These are phyloP conservation scores for Wilhelminamyces savonicus DNA, from an alignment of 805 yeast genomes.

Conservation along the genomic window DNA sequence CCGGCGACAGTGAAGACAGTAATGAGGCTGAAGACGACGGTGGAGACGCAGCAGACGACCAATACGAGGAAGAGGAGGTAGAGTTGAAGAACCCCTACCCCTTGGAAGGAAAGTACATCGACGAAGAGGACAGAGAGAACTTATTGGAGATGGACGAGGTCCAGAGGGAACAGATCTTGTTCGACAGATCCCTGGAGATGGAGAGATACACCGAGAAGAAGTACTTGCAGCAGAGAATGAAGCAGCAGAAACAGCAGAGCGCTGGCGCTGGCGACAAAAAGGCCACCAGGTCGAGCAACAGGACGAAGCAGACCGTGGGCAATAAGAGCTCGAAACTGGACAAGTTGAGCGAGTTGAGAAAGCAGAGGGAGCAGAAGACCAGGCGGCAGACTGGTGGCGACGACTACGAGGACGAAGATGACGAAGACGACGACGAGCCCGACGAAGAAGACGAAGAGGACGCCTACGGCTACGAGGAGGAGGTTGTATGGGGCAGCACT, in stretches of 20 bases:
- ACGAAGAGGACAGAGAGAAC: constrained; percentile 66
- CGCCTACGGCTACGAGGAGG: constrained; percentile 20
- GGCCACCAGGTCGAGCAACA: constrained; percentile 34
- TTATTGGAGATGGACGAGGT: constrained; percentile 79
- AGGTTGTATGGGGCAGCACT: constrained; percentile 30
- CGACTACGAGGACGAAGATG: constrained; percentile 16
- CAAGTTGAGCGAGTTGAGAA: constrained; percentile 66
- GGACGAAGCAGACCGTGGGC: constrained; percentile 16
- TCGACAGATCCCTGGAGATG: constrained; percentile 89
- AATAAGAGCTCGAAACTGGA: constrained; percentile 37
- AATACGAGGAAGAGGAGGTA: constrained; percentile 29
- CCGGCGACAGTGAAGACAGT: constrained; percentile 9
- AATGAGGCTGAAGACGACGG: constrained; percentile 30
- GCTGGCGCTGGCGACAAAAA: constrained; percentile 14
- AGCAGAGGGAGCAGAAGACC: constrained; percentile 60
- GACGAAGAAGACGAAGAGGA: constrained; percentile 38
- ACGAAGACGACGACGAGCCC: constrained; percentile 33
- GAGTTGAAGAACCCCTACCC: constrained; percentile 74
- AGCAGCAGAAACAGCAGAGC: constrained; percentile 35
- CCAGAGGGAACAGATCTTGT: constrained; percentile 83
- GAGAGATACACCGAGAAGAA: constrained; percentile 81
- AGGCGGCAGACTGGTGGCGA: constrained; percentile 13
- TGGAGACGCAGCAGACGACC: constrained; percentile 11
- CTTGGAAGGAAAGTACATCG: constrained; percentile 82
- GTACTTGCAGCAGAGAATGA: constrained; percentile 77